These are phyloP conservation scores for Saturnispora sanitii DNA, from an alignment of 805 yeast species.

Conservation along the genomic window DNA sequence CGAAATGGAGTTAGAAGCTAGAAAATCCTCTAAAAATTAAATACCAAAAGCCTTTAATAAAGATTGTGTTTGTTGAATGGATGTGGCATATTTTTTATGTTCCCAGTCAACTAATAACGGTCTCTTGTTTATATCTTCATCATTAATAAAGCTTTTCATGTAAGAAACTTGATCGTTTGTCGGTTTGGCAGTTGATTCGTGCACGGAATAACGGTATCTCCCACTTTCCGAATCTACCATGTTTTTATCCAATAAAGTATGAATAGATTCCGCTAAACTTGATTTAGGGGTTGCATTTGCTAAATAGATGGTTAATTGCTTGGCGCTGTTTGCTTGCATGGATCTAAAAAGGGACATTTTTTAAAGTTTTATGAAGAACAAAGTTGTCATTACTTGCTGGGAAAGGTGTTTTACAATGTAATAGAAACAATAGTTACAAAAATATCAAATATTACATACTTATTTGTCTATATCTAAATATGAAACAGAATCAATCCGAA, in stretches of 20 bases:
- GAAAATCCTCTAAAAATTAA: not conserved
- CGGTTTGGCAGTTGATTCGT: constrained; percentile 18
- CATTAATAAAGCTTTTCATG: constrained; percentile 18
- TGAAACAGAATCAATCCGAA: too few relatives aligned
- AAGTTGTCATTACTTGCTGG: too few relatives aligned
- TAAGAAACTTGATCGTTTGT: constrained; percentile 26
- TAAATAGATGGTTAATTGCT: not conserved
- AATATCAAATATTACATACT: too few relatives aligned
- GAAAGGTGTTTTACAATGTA: too few relatives aligned
- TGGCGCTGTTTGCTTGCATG: constrained; percentile 33
- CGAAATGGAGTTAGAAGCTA: constrained; percentile 38
- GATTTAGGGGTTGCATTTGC: not conserved
- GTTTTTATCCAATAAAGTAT: constrained; percentile 17
- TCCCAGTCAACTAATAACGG: constrained; percentile 60
- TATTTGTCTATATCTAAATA: too few relatives aligned
- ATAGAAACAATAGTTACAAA: too few relatives aligned
- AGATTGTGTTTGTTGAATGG: constrained; percentile 24
- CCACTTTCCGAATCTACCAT: not conserved
- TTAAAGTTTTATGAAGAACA: too few relatives aligned
- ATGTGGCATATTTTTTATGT: constrained; percentile 42
- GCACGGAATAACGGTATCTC: constrained; percentile 19
- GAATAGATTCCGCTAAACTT: not conserved
- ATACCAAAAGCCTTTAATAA: not conserved
- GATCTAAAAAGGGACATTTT: constrained; percentile 42
- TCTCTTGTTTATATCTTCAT: constrained; percentile 24